Base-by-base conservation (phyloP, 371 early-diverging fungal species). In the Mucor saturninus region DNA sequence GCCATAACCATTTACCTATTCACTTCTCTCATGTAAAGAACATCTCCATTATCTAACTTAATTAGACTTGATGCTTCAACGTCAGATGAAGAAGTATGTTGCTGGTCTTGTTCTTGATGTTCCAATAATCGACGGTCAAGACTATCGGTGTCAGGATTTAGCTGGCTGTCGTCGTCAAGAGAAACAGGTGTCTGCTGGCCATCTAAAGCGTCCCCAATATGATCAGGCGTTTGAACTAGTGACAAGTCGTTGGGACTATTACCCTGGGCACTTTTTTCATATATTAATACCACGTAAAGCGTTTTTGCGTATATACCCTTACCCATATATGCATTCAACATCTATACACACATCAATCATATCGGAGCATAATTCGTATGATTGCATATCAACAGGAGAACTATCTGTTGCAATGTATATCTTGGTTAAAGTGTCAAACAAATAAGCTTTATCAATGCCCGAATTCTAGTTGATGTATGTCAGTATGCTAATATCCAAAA, bases 311-410 rank as follows among this genome's bases (percentile, higher is more conserved):
- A 40, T 29, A 7, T 50, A 45, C 15, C n/a, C 72, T 66, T 86
- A 87, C 86, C 89, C 89, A 65, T 94, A 96, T 54, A 96, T 89
- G 26, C 77, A 75, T 4, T 91, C 84, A 28, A 97, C 80, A 70
- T 96, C 96, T 46, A 95, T 87, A 54, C 94, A 87, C 26, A 95
- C 94, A 62, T 95, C 97, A 74, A 98, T 95, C 90, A 95, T 97
- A 70, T 97, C 94, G 51, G 90, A 87, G 66, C 97, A 95, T 40
- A 98, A 86, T 75, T 93, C 93, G 75, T 95, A 97, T 2, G 91
- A 87, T 64, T 94, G 94, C 79, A 95, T 87, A 67, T 95, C 95
- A 35, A 95, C 95, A 4, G 98, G 98, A 2, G 96, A 93, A 50
- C 91, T 88, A 62, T 98, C 98, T 5, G 96, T 96, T 3, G 98